Base-by-base conservation (phyloP, 441 rosid species). In the Daphne laureola region DNA sequence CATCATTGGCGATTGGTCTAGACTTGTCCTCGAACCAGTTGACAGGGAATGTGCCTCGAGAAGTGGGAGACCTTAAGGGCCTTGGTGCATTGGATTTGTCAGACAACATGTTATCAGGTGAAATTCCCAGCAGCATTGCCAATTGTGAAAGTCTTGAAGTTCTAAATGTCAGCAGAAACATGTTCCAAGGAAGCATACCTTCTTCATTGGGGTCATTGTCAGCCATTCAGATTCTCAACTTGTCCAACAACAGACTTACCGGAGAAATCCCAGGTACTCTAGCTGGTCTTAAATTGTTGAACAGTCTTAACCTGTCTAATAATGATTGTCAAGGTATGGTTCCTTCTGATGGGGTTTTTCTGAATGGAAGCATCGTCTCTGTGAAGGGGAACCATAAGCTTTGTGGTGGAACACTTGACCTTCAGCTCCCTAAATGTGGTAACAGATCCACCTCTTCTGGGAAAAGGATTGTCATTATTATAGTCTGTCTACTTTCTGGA, bases 331-430 rank as follows among this genome's bases (percentile, higher is more conserved):
- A 55, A 62, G 81, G 73, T 27, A 43, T 2, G 55, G 55, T 73
- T 60, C 81, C 81, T 8, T 14, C 58, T 8, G 71, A 71, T 8
- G 81, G 73, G 14, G 48, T 76, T 55, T 76, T 76, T 40, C 17
- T 2, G 26, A 54, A 55, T 43, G 51, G 17, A 2, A 25, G 56
- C 48, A 73, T 63, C n/a, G 26, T 47, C 58, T 76, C 78, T 1
- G 69, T 76, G 43, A 1, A 67, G 17, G 75, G 73, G 27, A 70
- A 76, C 12, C 43, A 12, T 13, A 25, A n/a, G 15, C 71, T 76
- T 12, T 73, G 81, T n/a, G 78, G 75, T 12, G 73, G 75, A 1
- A 54, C 61, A 14, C 26, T 53, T 1, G 53, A 61, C 16, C 14
- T 70, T 6, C 44, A 67, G 8, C 44, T 74, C 1, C 62, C 66